Conservation (phyloP, 768 basidiomycete species). For the Lactarius sanguifluus region DNA sequence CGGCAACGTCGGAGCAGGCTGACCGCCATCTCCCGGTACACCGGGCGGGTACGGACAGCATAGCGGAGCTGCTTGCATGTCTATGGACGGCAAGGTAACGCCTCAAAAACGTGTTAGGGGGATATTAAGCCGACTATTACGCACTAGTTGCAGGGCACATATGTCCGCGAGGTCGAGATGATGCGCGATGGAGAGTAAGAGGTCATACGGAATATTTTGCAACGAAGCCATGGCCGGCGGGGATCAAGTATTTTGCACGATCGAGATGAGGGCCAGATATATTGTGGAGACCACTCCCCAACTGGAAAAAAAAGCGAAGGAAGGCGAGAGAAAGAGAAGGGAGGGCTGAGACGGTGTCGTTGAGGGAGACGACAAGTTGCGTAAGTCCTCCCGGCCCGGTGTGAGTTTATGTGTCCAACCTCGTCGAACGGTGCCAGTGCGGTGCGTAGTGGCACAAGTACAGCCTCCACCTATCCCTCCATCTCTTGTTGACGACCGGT, state of each 20-base stretch:
- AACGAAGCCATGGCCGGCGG: constrained; percentile 32
- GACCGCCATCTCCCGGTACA: constrained; percentile 64
- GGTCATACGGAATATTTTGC: constrained; percentile 61
- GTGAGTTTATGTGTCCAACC: not conserved
- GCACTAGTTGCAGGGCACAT: constrained; percentile 59
- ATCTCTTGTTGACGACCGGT: not conserved
- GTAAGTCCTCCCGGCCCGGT: constrained; percentile 13
- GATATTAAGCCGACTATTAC: constrained; percentile 32
- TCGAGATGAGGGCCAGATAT: not conserved
- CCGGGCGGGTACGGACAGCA: constrained; percentile 63
- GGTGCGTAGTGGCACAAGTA: not conserved
- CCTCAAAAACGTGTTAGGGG: not conserved
- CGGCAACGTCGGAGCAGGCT: constrained; percentile 64
- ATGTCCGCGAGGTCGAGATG: constrained; percentile 63
- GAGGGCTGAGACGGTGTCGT: not conserved
- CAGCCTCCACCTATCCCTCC: not conserved
- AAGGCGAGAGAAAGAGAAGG: constrained; percentile 4
- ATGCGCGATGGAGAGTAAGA: constrained; percentile 64
- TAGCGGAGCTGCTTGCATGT: constrained; percentile 60
- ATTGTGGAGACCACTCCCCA: constrained; percentile 2
- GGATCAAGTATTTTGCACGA: not conserved
- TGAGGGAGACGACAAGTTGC: constrained; percentile 8
- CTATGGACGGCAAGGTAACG: constrained; percentile 37
- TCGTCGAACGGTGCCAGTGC: not conserved
- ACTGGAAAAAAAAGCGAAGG: not conserved